Base-by-base conservation (phyloP, 106 monocot genomes). In the Acorus calamus region DNA sequence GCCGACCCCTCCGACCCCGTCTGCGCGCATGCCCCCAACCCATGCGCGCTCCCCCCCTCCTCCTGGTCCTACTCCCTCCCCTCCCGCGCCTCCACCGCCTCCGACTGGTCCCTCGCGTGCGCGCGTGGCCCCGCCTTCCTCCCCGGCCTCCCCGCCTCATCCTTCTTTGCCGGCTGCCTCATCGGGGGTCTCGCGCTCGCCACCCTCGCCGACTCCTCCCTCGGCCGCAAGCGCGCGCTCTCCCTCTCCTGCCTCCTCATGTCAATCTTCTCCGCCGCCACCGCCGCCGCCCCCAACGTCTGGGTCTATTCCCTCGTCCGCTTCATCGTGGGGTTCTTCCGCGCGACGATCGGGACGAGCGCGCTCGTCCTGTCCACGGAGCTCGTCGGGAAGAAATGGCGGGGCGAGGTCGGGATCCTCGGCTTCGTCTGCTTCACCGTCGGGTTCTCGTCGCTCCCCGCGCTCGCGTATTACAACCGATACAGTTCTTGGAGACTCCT, bases 171-270 rank as follows among this genome's bases (percentile, higher is more conserved):
- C 44, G 79, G 79, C 13, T 69, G 73, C 69, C 60, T 79, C 52
- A 43, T 47, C 59, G 79, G 79, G 6, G 67, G 78, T 11, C 50
- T 79, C 53, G 4, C 60, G 8, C 69, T 73, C 46, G 11, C 69
- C 14, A 65, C 73, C 3, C 59, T 73, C 7, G 73, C 68, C 6
- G 73, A 73, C 47, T 62, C 69, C 11, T 44, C 56, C 41, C 69
- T 81, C 49, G 80, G 80, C 13, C 71, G 80, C 4, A 75, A 72
- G 76, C 67, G 62, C 42, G 51, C 51, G 55, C 71, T 81, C 41
- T 7, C 68, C 63, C 42, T 81, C 63, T 73, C 71, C 28, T 81
- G 72, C 48, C 56, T 81, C 57, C 2, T 42, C 63, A 72, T 56
- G 65, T 67, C 76, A 9, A 6, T 75, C 52, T 4, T 68, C 14